Evolutionary conservation across 495 filamentous ascomycete species (phyloP).

Genomic region (Daldinia childiae): DNA sequence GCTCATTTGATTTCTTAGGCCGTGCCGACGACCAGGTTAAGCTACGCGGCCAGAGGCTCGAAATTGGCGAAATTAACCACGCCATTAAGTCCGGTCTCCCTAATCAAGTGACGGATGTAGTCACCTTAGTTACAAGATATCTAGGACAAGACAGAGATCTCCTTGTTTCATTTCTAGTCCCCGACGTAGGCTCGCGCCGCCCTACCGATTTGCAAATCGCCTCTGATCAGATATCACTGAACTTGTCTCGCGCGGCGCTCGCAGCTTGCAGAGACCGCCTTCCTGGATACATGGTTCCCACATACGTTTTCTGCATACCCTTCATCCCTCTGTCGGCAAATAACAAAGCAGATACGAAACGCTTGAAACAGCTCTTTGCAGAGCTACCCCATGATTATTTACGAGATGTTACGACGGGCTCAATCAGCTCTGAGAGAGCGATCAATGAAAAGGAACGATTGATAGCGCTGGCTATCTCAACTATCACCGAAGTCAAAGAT

Average conservation of each 20-base stretch:
- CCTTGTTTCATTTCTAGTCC: constrained; percentile 74
- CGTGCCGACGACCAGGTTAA: constrained; percentile 84
- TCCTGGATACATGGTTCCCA: constrained; percentile 81
- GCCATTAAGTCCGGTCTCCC: constrained; percentile 62
- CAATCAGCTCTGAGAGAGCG: constrained; percentile 40
- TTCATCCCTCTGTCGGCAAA: constrained; percentile 74
- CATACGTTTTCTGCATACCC: constrained; percentile 71
- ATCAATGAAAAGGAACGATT: constrained; percentile 54
- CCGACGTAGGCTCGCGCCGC: constrained; percentile 3
- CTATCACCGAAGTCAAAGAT: constrained; percentile 55
- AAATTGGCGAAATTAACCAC: constrained; percentile 80
- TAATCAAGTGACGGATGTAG: constrained; percentile 62
- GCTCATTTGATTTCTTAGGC: constrained; percentile 76
- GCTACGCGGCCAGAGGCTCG: constrained; percentile 78
- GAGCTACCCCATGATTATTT: constrained; percentile 66
- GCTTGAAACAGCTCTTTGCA: constrained; percentile 66
- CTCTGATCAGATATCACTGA: constrained; percentile 30
- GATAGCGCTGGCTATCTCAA: constrained; percentile 62
- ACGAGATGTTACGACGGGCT: constrained; percentile 50
- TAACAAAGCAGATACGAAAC: constrained; percentile 77
- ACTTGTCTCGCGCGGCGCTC: constrained; percentile 48
- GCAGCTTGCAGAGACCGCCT: constrained; percentile 67
- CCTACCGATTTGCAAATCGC: constrained; percentile 44
- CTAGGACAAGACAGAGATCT: constrained; percentile 70
- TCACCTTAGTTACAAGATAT: constrained; percentile 72